Conservation (phyloP, 108 stramenopile species). For the Stephanodiscus triporus region DNA sequence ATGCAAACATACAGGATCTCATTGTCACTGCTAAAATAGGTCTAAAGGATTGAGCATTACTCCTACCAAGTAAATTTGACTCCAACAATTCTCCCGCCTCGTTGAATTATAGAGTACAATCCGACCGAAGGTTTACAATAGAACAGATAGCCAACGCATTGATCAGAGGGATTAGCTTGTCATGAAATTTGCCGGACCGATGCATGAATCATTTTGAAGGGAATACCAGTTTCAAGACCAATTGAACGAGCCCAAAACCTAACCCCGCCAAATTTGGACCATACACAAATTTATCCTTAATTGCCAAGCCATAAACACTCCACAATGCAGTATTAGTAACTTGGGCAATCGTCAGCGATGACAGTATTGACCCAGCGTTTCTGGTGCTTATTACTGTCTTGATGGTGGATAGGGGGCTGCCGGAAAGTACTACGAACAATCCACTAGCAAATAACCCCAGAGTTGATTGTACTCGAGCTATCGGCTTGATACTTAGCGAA, state of each 20-base stretch:
- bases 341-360: slow-evolving; percentile 51
- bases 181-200: neutral
- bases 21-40: neutral
- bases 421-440: slow-evolving; percentile 51
- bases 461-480: slow-evolving; percentile 30
- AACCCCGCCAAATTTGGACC: slow-evolving; percentile 51
- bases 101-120: too few relatives aligned
- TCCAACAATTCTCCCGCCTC: neutral
- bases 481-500: slow-evolving; percentile 34
- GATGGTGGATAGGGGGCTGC: slow-evolving; percentile 54
- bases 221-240: slow-evolving; percentile 39
- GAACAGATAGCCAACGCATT: too few relatives aligned
- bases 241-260: slow-evolving; percentile 39
- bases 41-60: neutral
- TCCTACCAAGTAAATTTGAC: neutral
- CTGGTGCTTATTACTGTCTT: slow-evolving; percentile 41
- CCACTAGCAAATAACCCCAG: slow-evolving; percentile 54
- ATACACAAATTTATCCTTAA: slow-evolving; percentile 57
- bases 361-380: slow-evolving; percentile 51
- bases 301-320: slow-evolving; percentile 59
- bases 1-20: neutral
- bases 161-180: too few relatives aligned
- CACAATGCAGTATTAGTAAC: slow-evolving; percentile 59
- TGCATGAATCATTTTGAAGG: slow-evolving; percentile 20
- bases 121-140: neutral